Evolutionary conservation across 768 basidiomycete genomes (phyloP).

Genomic region (Strobilomyces echinocephalus): DNA sequence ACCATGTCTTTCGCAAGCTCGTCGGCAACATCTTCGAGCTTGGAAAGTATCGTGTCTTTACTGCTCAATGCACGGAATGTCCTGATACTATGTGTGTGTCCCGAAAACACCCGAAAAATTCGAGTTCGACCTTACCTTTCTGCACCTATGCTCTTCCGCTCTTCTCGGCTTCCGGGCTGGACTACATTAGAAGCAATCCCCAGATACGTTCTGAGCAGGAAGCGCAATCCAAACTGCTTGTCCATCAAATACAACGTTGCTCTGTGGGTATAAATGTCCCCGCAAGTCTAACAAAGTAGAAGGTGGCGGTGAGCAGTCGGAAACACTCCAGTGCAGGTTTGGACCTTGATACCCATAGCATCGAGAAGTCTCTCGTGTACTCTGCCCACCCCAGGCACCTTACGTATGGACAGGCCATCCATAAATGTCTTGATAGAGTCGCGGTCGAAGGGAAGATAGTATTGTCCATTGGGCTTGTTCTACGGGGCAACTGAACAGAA

Average conservation of each 20-base stretch:
- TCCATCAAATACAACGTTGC: slow-evolving; percentile 77
- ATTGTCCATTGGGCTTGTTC: slow-evolving; percentile 97
- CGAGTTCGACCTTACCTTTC: slow-evolving; percentile 54
- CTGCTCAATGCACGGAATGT: slow-evolving; percentile 72
- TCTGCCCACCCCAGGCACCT: slow-evolving; percentile 84
- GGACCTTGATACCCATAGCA: slow-evolving; percentile 76
- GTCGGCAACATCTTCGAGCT: slow-evolving; percentile 74
- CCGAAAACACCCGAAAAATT: neutral
- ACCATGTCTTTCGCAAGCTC: slow-evolving; percentile 81
- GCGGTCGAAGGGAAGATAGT: slow-evolving; percentile 61
- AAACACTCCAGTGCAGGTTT: neutral
- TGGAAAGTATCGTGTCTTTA: slow-evolving; percentile 61
- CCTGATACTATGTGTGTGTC: slow-evolving; percentile 34
- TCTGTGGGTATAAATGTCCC: slow-evolving; percentile 78
- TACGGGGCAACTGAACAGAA: slow-evolving; percentile 23
- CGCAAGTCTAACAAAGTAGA: slow-evolving; percentile 60
- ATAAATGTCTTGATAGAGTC: slow-evolving; percentile 70
- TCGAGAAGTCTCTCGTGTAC: slow-evolving; percentile 87
- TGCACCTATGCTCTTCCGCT: slow-evolving; percentile 87
- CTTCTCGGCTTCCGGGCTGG: slow-evolving; percentile 68
- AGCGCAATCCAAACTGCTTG: slow-evolving; percentile 75
- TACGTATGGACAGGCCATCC: slow-evolving; percentile 76
- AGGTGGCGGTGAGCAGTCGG: neutral
- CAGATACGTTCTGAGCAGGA: slow-evolving; percentile 74
- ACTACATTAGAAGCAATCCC: slow-evolving; percentile 86